phyloP scores from a whole-genome alignment of 306 rosid species.

The Lathyrus oleraceus region DNA sequence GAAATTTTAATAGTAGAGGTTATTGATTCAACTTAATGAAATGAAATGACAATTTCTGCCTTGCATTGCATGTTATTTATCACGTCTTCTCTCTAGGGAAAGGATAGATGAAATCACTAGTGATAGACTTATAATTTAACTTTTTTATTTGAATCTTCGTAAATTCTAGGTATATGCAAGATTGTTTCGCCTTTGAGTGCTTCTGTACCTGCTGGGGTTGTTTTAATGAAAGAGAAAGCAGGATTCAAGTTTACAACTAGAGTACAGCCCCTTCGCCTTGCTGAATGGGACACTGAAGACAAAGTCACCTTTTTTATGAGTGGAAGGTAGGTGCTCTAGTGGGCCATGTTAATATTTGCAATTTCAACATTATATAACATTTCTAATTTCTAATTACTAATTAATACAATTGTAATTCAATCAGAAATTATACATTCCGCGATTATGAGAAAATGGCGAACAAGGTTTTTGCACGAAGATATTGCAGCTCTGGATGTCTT shows the following conservation, averaged over 20 bases:
- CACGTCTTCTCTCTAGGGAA: background rate
- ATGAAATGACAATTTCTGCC: conserved; percentile 7
- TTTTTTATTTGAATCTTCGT: conserved; percentile 12
- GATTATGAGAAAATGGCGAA: conserved; percentile 97
- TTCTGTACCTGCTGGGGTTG: conserved; percentile 94
- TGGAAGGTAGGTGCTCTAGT: conserved; percentile 64
- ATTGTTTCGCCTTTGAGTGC: conserved; percentile 88
- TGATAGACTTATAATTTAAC: conserved; percentile 13
- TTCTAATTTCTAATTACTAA: conserved; percentile 38
- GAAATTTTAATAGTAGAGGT: background rate
- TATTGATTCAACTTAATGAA: background rate
- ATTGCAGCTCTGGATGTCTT: conserved; percentile 78
- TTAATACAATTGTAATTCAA: conserved; percentile 41
- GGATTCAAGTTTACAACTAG: conserved; percentile 97
- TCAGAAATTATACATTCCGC: conserved; percentile 84
- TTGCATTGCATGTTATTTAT: conserved; percentile 6
- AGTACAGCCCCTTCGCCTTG: conserved; percentile 98
- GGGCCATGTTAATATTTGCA: conserved; percentile 2
- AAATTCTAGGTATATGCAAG: conserved; percentile 82
- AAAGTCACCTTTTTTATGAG: conserved; percentile 92
- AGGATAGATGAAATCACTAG: background rate
- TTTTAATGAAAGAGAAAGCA: conserved; percentile 81
- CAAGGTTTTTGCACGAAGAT: conserved; percentile 83
- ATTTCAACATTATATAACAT: conserved; percentile 9
- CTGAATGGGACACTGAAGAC: conserved; percentile 96